Evolutionary conservation across 1,284 basidiomycete genomes (phyloP).

Genomic region (Neonothopanus nambi): DNA sequence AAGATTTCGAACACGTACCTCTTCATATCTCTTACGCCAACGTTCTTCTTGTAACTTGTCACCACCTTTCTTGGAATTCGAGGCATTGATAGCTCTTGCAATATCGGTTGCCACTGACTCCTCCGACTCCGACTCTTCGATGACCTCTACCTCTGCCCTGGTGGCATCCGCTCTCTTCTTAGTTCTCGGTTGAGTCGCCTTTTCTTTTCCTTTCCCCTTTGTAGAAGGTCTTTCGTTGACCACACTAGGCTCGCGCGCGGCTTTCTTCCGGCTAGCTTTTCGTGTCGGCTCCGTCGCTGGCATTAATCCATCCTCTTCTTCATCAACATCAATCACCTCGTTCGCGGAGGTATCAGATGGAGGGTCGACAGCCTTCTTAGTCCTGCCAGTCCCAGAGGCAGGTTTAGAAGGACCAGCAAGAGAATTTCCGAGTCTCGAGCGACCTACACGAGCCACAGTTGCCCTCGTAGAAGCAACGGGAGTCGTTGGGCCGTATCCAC

Average conservation of each 20-base stretch:
- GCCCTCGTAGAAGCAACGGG: too few relatives aligned
- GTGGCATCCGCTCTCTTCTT: background rate
- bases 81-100: background rate
- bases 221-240: background rate
- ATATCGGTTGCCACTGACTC: background rate
- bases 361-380: too few relatives aligned
- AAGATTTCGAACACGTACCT: slow-evolving; percentile 1
- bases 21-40: background rate
- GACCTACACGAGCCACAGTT: too few relatives aligned
- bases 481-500: too few relatives aligned
- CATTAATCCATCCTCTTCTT: background rate
- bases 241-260: background rate
- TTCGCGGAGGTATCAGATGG: too few relatives aligned
- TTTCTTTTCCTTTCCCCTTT: slow-evolving; percentile 8
- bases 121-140: slow-evolving; percentile 3
- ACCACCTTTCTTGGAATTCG: background rate
- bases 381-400: too few relatives aligned
- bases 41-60: background rate
- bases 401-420: too few relatives aligned
- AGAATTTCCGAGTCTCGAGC: too few relatives aligned
- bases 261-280: background rate
- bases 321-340: slow-evolving; percentile 4
- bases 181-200: background rate
- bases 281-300: background rate
- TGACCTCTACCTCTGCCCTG: background rate